Percentiles rank a stretch among this genome's conserved stretches.
These are phyloP conservation scores for Didymella pinodella DNA, from an alignment of 2,329 filamentous ascomycete species.

Conservation along the genomic window DNA sequence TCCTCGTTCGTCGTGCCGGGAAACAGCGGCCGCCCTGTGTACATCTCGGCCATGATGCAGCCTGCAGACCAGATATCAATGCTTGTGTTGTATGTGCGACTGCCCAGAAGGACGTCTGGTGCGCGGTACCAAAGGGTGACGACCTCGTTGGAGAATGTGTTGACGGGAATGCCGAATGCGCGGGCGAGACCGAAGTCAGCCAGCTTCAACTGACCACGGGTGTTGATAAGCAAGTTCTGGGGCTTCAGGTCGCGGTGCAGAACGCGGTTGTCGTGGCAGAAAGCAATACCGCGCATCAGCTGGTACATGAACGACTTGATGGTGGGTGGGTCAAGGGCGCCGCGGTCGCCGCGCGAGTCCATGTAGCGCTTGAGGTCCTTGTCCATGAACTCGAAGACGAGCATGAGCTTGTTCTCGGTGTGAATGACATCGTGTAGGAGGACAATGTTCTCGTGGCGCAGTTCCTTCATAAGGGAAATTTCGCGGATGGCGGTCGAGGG, in stretches of 20 bases:
- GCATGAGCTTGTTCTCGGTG: slow-evolving; percentile 99
- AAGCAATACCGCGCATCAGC: slow-evolving; percentile 92
- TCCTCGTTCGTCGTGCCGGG: slow-evolving; percentile 98
- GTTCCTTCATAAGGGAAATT: slow-evolving; percentile 98
- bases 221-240: slow-evolving; percentile 95
- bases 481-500: slow-evolving; percentile 97
- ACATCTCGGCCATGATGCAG: slow-evolving; percentile 99
- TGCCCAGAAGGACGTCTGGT: slow-evolving; percentile 92
- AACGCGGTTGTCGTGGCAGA: slow-evolving; percentile 97
- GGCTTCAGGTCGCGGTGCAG: slow-evolving; percentile 95
- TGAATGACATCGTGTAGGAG: slow-evolving; percentile 98
- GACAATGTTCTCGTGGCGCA: slow-evolving; percentile 99
- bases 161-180: slow-evolving; percentile 95
- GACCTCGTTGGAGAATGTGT: slow-evolving; percentile 97
- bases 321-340: slow-evolving; percentile 83
- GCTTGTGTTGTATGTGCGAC: slow-evolving; percentile 97
- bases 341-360: slow-evolving; percentile 89
- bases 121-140: slow-evolving; percentile 98
- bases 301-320: slow-evolving; percentile 99
- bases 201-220: slow-evolving; percentile 86
- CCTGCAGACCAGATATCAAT: slow-evolving; percentile 99
- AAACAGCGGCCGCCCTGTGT: slow-evolving; percentile 92
- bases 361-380: slow-evolving; percentile 98
- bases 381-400: slow-evolving; percentile 99
- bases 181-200: slow-evolving; percentile 94